These are phyloP conservation scores for Hypocreales sp. DNA, from an alignment of 2,329 filamentous ascomycete genomes.

Conservation along the genomic window DNA sequence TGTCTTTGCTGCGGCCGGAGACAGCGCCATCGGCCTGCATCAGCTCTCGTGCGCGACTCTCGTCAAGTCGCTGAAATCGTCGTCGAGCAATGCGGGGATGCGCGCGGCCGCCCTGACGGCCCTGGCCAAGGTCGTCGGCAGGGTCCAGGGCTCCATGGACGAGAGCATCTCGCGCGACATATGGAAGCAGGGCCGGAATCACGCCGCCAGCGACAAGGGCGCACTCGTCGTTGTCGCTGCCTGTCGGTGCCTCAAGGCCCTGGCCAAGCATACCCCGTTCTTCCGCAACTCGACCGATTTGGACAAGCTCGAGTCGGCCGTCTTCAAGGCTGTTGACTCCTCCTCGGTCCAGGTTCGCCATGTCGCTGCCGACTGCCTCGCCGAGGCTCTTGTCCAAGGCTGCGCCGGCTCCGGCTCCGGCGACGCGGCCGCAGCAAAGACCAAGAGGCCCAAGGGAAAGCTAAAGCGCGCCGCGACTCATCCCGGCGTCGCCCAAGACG, in stretches of 20 bases:
- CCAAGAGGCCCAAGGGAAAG: constrained; percentile 55
- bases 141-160: constrained; percentile 64
- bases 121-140: constrained; percentile 59
- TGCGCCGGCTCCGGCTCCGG: constrained; percentile 36
- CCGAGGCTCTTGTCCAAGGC: constrained; percentile 67
- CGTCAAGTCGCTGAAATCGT: constrained; percentile 65
- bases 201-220: constrained; percentile 67
- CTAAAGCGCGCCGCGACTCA: constrained; percentile 44
- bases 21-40: constrained; percentile 78
- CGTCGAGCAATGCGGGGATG: constrained; percentile 66
- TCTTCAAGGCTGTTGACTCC: constrained; percentile 82
- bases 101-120: constrained; percentile 64
- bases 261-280: constrained; percentile 58
- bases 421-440: constrained; percentile 37
- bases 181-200: constrained; percentile 78
- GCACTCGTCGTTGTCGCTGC: constrained; percentile 64
- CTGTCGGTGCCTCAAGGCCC: constrained; percentile 61
- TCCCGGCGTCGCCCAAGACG: constrained; percentile 47
- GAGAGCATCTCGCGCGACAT: constrained; percentile 76
- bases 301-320: constrained; percentile 65
- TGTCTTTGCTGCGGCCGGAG: constrained; percentile 81
- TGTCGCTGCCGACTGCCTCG: constrained; percentile 73
- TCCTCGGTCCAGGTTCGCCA: constrained; percentile 60
- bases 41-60: constrained; percentile 56
- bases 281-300: constrained; percentile 86